Evolutionary conservation across 2,329 filamentous ascomycete genomes (phyloP), one percentile per base, ranked within the genome.

Genomic region (Ceratocystis lukuohia): DNA sequence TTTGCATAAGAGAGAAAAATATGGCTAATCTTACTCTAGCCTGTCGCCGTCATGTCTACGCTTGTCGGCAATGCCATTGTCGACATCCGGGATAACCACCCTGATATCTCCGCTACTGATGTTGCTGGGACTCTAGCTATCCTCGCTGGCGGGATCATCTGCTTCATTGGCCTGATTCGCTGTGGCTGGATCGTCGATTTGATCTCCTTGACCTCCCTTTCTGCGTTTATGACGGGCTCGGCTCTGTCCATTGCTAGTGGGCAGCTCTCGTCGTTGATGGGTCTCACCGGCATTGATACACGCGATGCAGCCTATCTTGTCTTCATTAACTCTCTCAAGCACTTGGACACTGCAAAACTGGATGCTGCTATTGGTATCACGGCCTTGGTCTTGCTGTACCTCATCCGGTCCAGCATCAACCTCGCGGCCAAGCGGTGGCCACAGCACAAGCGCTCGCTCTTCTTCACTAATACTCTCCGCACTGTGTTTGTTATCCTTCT

Each of bases 141-240:
- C 66, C 84, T 96, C 66, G 81, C 84, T 5, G 93, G 93, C 46
- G 80, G 79, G 45, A 88, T 96, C 67, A 87, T 96, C 46, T 80
- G 87, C 62, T 84, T 85, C 69, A 83, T 97, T 69, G 94, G 93
- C 2, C 77, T 96, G 2, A 77, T 89, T 56, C 86, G 92, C 61
- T 82, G 87, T 46, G 93, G 94, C 5, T 96, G 91, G 85, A 86
- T 97, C 63, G 91, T 96, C 61, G 91, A 97, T 70, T 83, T 96
- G 72, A 96, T 97, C 71, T 89, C 94, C 1, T 84, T 96, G 66
- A 87, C 91, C 1, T 89, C 92, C 0, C 89, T 97, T 65, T 92
- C 89, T 0, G 91, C 94, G 2, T 97, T 96, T 79, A 96, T 97
- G 89, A 97, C 94, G 0, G 93, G 93, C 1, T 96, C 93, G 4